Evolutionary conservation across 306 rosid species (phyloP).

Genomic region (Glycine soja): DNA sequence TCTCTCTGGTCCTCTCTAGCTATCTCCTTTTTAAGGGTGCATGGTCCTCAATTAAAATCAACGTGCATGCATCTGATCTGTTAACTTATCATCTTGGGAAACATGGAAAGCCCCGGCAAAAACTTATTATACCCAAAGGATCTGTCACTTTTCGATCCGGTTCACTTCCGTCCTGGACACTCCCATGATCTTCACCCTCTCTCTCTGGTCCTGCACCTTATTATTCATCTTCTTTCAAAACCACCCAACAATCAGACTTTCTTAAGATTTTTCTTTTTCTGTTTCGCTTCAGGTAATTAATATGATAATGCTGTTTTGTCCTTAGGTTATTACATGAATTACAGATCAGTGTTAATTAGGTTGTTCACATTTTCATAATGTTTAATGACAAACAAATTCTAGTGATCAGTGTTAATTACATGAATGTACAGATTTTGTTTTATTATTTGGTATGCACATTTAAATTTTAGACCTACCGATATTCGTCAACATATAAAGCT

Average conservation of each 20-base stretch:
- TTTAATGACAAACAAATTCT: too few species aligned
- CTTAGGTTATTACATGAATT: not conserved
- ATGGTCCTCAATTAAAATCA: constrained; percentile 44
- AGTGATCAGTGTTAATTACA: too few species aligned
- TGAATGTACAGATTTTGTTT: not conserved
- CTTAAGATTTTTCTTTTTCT: not conserved
- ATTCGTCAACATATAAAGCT: constrained; percentile 26
- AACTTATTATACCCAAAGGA: constrained; percentile 29
- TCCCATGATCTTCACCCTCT: constrained; percentile 20
- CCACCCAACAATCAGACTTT: not conserved
- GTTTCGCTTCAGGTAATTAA: not conserved
- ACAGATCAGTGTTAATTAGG: too few species aligned
- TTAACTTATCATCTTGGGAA: constrained; percentile 44
- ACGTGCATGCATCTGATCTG: constrained; percentile 50
- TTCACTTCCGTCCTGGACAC: constrained; percentile 8
- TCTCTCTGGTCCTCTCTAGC: constrained; percentile 44
- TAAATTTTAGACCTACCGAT: not conserved
- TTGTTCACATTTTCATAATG: too few species aligned
- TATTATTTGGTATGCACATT: not conserved
- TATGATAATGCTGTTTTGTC: not conserved
- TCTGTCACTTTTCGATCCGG: constrained; percentile 42
- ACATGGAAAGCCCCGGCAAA: constrained; percentile 39
- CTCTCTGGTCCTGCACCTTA: constrained; percentile 48
- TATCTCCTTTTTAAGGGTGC: constrained; percentile 16
- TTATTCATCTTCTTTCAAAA: not conserved